Evolutionary conservation across 2,329 filamentous ascomycete genomes (phyloP).

Genomic region (Neofusicoccum laricinum): DNA sequence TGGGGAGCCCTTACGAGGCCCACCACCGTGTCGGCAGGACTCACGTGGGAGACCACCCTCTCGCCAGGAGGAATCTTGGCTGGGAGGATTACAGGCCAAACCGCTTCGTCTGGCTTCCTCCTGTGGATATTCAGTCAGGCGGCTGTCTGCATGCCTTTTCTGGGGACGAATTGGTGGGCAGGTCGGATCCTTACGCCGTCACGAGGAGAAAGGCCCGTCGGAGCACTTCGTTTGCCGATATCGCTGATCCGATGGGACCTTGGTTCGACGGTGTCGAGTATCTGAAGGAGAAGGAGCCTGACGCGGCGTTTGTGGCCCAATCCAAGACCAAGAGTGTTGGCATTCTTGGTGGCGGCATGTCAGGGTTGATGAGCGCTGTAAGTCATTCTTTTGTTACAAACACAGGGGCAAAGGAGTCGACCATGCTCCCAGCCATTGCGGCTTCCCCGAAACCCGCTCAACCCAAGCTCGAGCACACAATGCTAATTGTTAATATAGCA

Average conservation of each 20-base stretch:
- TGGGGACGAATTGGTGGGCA: slow-evolving; percentile 38
- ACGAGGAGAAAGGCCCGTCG: slow-evolving; percentile 34
- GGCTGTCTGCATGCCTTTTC: slow-evolving; percentile 48
- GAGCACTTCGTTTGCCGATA: slow-evolving; percentile 41
- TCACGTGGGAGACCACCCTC: slow-evolving; percentile 23
- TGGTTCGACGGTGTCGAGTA: slow-evolving; percentile 66
- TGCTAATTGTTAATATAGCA: slow-evolving; percentile 21
- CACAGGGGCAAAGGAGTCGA: no score
- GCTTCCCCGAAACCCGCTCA: no score
- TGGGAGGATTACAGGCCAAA: slow-evolving; percentile 33
- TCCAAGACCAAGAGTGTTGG: slow-evolving; percentile 59
- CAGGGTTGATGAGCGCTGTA: slow-evolving; percentile 60
- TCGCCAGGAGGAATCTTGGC: slow-evolving; percentile 22
- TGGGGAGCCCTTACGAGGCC: neutral
- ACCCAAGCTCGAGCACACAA: neutral
- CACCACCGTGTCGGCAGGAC: slow-evolving; percentile 23
- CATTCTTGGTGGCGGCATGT: slow-evolving; percentile 65
- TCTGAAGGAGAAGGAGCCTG: slow-evolving; percentile 54
- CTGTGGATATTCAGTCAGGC: slow-evolving; percentile 34
- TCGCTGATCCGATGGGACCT: slow-evolving; percentile 56
- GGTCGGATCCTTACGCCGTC: slow-evolving; percentile 40
- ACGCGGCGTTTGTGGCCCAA: slow-evolving; percentile 50
- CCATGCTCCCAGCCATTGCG: no score
- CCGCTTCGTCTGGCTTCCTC: slow-evolving; percentile 49
- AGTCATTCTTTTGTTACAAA: neutral